Conservation (phyloP, 2,329 filamentous ascomycete genomes). For the Ophiostoma quercus region DNA sequence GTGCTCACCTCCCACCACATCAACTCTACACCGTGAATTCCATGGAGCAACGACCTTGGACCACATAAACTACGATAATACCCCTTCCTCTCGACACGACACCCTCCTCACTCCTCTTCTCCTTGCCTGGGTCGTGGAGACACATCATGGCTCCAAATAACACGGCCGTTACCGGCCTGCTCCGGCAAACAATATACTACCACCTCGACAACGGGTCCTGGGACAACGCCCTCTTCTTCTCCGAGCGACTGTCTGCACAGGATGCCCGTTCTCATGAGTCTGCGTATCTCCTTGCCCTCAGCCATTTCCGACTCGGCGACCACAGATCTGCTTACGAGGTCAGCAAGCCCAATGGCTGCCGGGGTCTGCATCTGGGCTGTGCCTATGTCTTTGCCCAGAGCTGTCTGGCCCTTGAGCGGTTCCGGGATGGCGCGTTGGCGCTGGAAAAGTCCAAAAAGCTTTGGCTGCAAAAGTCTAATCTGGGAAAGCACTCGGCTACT, state of each 20-base stretch:
- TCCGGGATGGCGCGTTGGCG: constrained; percentile 74
- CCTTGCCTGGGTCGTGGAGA: constrained; percentile 5
- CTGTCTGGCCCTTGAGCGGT: constrained; percentile 71
- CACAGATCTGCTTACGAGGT: constrained; percentile 80
- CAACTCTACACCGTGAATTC: constrained; percentile 13
- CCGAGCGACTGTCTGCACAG: constrained; percentile 77
- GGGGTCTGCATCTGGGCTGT: constrained; percentile 75
- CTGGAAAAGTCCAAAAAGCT: constrained; percentile 74
- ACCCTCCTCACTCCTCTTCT: neutral
- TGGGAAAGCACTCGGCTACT: constrained; percentile 78
- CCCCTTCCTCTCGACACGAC: neutral
- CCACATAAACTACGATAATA: constrained; percentile 19
- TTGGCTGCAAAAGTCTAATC: constrained; percentile 70
- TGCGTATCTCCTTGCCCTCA: constrained; percentile 75
- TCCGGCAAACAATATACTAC: constrained; percentile 59
- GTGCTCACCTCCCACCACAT: neutral
- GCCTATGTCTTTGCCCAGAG: constrained; percentile 88
- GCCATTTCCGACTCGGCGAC: constrained; percentile 76
- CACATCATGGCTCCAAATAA: constrained; percentile 49
- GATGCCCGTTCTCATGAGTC: constrained; percentile 78
- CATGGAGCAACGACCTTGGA: constrained; percentile 26
- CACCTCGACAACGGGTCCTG: constrained; percentile 84
- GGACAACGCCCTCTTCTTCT: constrained; percentile 89
- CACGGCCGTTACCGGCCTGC: constrained; percentile 46
- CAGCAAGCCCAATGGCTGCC: constrained; percentile 64